A percentile compares a stretch with the other conserved stretches of the same genome.
Conservation (phyloP, 2,329 filamentous ascomycete species). For the Trichophyton verrucosum region DNA sequence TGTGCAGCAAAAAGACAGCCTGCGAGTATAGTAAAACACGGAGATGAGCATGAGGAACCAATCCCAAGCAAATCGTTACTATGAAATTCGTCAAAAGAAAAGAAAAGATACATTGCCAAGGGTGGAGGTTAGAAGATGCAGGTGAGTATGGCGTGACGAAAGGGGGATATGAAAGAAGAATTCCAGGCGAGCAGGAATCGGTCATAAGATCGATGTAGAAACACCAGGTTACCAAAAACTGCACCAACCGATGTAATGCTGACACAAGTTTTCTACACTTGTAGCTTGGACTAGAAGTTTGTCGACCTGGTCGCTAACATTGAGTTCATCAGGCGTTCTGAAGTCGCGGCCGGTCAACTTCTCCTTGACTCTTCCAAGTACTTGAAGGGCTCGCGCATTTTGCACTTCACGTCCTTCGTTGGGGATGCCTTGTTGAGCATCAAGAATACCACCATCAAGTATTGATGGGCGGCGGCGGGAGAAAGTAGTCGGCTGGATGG, state of each 20-base stretch:
- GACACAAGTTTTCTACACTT: conserved; percentile 91
- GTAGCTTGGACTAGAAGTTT: conserved; percentile 91
- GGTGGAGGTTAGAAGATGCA: background rate
- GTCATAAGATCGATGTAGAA: background rate
- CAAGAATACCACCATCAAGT: conserved; percentile 44
- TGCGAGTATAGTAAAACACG: background rate
- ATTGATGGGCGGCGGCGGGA: conserved; percentile 57
- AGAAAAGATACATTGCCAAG: background rate
- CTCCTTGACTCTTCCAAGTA: conserved; percentile 81
- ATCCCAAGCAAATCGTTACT: conserved; percentile 2
- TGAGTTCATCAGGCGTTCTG: conserved; percentile 70
- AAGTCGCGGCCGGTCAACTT: conserved; percentile 94
- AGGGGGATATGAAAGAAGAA: background rate
- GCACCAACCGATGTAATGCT: conserved; percentile 99
- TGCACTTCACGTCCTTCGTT: conserved; percentile 58
- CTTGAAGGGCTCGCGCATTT: conserved; percentile 84
- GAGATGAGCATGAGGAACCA: background rate
- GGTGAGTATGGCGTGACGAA: background rate
- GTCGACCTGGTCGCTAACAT: conserved; percentile 78
- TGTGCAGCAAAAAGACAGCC: too few relatives aligned
- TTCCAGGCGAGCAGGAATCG: background rate
- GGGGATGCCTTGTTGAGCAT: conserved; percentile 29
- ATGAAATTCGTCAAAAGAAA: conserved; percentile 1
- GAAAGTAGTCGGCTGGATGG: conserved; percentile 53
- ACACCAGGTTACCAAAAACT: conserved; percentile 67